Evolutionary conservation across 2,329 filamentous ascomycete species (phyloP), one percentile per base, ranked within the genome.

Genomic region (Fusarium verticillioides): DNA sequence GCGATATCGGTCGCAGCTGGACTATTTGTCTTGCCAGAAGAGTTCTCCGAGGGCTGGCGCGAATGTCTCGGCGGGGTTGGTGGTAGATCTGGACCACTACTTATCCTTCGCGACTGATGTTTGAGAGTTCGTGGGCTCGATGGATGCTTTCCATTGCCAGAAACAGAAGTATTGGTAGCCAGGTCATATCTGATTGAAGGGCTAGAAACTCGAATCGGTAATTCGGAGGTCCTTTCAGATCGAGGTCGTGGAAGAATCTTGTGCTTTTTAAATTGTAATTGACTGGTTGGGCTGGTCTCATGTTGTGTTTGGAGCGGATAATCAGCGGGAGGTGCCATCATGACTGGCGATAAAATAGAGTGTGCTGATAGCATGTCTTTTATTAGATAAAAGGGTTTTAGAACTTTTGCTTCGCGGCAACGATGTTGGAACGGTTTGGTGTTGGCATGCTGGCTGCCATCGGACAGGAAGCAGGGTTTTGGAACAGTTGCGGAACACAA

Each of bases 21-120:
- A 66, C 81, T 87, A 12, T 85, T 83, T 19, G 83, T 81, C 30
- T 81, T 76, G 53, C 81, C 83, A 15, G 86, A 85, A 49, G 86
- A 84, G 74, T 82, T 86, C 56, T 84, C 84, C 6, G 88, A 90
- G 13, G 89, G 89, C 53, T 86, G 87, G 66, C 88, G 86, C 46
- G 89, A 90, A 76, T 90, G 87, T 53, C 86, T 86, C 21, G 90
- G 90, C 52, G 90, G 90, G 32, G 90, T 92, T n/a, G 90, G 90
- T 44, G 90, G 90, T 42, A 88, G 82, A 72, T 86, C 85, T 23
- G 86, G 86, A 4, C 86, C 85, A 42, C 81, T 82, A 56, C 82
- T 82, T 69, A 85, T 82, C 46, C 82, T 82, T 60, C 81, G 82
- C 50, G 82, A 77, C 62, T 86, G 83, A 69, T 84, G 84, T 70